phyloP scores from a whole-genome alignment of 495 filamentous ascomycete genomes.

The Poronia punctata region DNA sequence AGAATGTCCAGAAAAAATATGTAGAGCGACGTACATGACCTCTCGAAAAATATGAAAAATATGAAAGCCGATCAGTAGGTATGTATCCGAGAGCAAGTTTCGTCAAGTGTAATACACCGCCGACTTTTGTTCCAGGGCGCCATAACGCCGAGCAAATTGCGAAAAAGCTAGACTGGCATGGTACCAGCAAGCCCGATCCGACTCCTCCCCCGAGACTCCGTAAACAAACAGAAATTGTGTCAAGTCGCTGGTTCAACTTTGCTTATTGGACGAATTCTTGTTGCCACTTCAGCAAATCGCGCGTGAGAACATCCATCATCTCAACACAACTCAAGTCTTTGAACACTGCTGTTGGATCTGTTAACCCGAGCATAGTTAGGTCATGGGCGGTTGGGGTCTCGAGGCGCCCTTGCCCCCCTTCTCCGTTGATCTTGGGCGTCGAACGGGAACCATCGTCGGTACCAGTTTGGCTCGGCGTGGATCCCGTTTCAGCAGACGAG shows the following conservation, averaged over 20 bases:
- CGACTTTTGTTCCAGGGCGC: too few species aligned
- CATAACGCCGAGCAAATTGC: conserved; percentile 10
- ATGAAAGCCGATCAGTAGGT: too few species aligned
- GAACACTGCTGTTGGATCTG: conserved; percentile 41
- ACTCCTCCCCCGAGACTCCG: conserved; percentile 1
- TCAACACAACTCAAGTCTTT: conserved; percentile 62
- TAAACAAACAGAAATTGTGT: conserved; percentile 1
- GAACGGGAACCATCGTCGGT: conserved; percentile 7
- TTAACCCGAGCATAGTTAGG: conserved; percentile 15
- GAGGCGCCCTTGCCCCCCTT: too few species aligned
- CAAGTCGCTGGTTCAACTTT: not conserved
- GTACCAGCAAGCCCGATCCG: too few species aligned
- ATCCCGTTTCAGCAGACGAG: conserved; percentile 17
- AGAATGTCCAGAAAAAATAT: too few species aligned
- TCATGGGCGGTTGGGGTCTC: conserved; percentile 8
- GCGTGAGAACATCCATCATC: conserved; percentile 77
- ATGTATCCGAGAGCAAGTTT: too few species aligned
- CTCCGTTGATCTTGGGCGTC: conserved; percentile 29
- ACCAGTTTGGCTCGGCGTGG: conserved; percentile 10
- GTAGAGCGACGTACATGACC: too few species aligned
- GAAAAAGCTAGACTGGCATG: conserved; percentile 9
- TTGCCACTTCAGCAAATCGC: conserved; percentile 73
- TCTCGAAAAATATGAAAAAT: too few species aligned
- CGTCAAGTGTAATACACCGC: too few species aligned
- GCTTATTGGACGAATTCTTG: conserved; percentile 41